Conservation (phyloP, 2,329 filamentous ascomycete genomes). For the Paracamarosporium sp. region DNA sequence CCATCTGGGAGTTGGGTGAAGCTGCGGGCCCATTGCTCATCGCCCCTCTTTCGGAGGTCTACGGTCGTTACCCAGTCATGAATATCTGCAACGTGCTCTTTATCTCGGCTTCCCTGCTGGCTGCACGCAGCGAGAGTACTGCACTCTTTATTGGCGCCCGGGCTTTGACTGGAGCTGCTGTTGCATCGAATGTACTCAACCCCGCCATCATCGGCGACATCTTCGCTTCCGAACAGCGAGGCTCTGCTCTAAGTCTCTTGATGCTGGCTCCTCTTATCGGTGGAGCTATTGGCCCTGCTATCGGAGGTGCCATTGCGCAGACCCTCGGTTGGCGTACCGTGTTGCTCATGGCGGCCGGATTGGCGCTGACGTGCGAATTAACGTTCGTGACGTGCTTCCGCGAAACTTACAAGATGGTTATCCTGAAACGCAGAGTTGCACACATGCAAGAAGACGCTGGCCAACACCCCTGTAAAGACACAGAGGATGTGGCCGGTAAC, state of each 20-base stretch:
- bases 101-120: constrained; percentile 50
- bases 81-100: constrained; percentile 52
- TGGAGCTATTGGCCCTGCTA: constrained; percentile 63
- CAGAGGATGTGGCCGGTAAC: constrained; percentile 23
- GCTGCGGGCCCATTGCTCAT: constrained; percentile 43
- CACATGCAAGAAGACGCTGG: constrained; percentile 25
- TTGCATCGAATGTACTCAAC: constrained; percentile 63
- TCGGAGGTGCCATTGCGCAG: constrained; percentile 63
- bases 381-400: constrained; percentile 60
- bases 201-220: constrained; percentile 71
- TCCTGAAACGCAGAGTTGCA: constrained; percentile 49
- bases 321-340: constrained; percentile 62
- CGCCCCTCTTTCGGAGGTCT: constrained; percentile 42
- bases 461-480: constrained; percentile 5
- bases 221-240: constrained; percentile 64
- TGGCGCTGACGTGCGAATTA: constrained; percentile 59
- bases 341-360: constrained; percentile 57
- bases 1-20: constrained; percentile 46
- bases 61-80: constrained; percentile 41
- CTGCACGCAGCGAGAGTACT: constrained; percentile 47
- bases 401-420: constrained; percentile 68
- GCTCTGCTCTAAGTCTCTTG: constrained; percentile 64
- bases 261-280: constrained; percentile 65
- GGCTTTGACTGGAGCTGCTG: constrained; percentile 53
- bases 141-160: constrained; percentile 50